Evolutionary conservation across 2,329 filamentous ascomycete species (phyloP), one percentile per base, ranked within the genome.

Genomic region (Calonectria fujianensis): DNA sequence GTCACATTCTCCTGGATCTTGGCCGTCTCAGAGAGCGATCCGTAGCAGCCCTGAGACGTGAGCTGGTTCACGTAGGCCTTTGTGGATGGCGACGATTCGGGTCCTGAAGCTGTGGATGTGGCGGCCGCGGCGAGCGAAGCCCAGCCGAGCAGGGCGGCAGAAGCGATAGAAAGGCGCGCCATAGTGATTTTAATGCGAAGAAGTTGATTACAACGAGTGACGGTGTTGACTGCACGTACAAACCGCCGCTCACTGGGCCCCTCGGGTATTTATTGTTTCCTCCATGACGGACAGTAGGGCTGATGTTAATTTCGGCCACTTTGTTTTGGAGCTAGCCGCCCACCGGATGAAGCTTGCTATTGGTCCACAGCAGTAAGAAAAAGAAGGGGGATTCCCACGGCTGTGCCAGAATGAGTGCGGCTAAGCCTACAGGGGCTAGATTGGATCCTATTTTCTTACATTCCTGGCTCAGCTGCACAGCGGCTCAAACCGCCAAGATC

Each of bases 51-150:
- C 11, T 78, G 76, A 2, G 76, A 51, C 8, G 73, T 78, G 24
- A 45, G 4, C 11, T 66, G 0, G 11, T 51, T 24, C 6, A 68
- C 0, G 1, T 45, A 2, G 4, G 77, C 50, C 1, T 16, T 10
- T 13, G 31, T 13, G 3, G 29, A 37, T 18, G 77, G 77, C 1
- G 3, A 0, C 90, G 90, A 83, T 91, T 11, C 0, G 10, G 32
- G 13, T 0, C 32, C n/a, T 27, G 18, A 6, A 24, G 29, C 32
- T 0, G 16, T 32, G 13, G 8, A 29, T 5, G 63, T 66, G 29
- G 8, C 48, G 9, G 66, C 66, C 0, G 37, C 16, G 11, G 29
- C 77, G 27, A 69, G 13, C 48, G n/a, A 63, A 39, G 7, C 29
- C 31, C 66, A 72, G 72, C 37, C 13, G 31, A 70, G 45, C 10